Evolutionary conservation across 2,329 filamentous ascomycete genomes (phyloP), one percentile per base, ranked within the genome.

Genomic region (Calonectria pseudoturangicola): DNA sequence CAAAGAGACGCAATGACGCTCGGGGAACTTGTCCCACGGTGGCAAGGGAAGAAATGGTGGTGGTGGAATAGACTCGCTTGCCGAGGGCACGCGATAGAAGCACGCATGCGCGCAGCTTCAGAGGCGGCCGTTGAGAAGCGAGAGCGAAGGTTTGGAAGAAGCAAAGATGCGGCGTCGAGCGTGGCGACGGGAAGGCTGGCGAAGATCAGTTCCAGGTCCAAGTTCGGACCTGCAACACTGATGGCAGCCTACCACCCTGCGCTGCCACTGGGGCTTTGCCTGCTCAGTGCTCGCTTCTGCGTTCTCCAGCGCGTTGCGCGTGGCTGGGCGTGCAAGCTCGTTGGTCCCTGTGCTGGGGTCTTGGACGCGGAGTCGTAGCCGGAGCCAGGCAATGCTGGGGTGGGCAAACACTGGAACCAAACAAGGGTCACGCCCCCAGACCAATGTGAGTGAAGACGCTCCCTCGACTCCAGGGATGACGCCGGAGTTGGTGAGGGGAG

Each of bases 111-210:
- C 75, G 69, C 71, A 68, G 65, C 43, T 72, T 70, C 66, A 58
- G 66, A 39, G 65, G 62, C 58, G 68, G 72, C 73, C 51, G 76
- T 64, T 73, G 67, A 70, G 63, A 74, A 70, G 72, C 69, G 65
- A 69, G 66, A 73, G 72, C 62, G 75, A 75, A 73, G 50, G 71
- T 73, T 50, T 51, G 75, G 73, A 73, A 75, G 77, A 75, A 71
- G 69, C 72, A 78, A 70, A 27, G 65, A 64, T 71, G 66, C 68
- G 56, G 70, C 68, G 68, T 73, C 28, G 36, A 64, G 64, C 41
- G 73, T 71, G 68, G 66, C 69, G 64, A 65, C 58, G 60, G 50
- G 58, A 72, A 39, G 48, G 65, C 30, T 36, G 69, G 69, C 54
- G 50, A 72, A 68, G 70, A 72, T 65, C 70, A 68, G 64, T 56